phyloP scores from a whole-genome alignment of 805 yeast genomes.

The Hagleromyces aurorensis region DNA sequence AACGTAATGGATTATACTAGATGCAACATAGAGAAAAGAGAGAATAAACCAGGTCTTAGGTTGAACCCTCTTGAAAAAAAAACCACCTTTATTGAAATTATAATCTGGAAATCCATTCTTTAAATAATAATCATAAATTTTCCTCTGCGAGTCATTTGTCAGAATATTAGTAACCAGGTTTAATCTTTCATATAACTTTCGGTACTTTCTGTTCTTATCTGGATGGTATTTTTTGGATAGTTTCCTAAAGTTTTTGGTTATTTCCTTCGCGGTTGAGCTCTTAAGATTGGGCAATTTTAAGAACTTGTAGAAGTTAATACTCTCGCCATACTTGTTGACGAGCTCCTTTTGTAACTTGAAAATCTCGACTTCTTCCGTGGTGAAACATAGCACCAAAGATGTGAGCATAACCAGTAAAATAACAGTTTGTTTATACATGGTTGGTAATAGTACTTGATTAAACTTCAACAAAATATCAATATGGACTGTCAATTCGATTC shows the following conservation, averaged over 20 bases:
- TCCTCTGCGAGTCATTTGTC: constrained; percentile 49
- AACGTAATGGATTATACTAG: constrained; percentile 51
- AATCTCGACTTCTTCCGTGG: constrained; percentile 70
- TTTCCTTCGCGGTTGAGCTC: constrained; percentile 43
- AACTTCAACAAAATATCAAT: too few relatives aligned
- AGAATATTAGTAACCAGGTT: constrained; percentile 70
- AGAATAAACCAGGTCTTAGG: constrained; percentile 54
- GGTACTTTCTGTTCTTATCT: constrained; percentile 53
- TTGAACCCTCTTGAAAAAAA: constrained; percentile 56
- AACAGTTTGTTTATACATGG: too few relatives aligned
- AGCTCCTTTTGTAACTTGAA: constrained; percentile 64
- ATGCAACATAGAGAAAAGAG: constrained; percentile 41
- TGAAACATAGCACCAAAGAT: constrained; percentile 39
- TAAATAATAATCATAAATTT: constrained; percentile 78
- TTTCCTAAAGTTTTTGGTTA: constrained; percentile 60
- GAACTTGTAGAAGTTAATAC: constrained; percentile 62
- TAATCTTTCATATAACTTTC: constrained; percentile 59
- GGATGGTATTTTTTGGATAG: constrained; percentile 75
- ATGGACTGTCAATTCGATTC: too few relatives aligned
- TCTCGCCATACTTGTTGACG: constrained; percentile 51
- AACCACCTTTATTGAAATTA: constrained; percentile 51
- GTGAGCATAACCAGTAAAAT: constrained; percentile 14
- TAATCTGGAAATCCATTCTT: constrained; percentile 80
- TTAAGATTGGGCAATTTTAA: constrained; percentile 37
- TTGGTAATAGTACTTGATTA: too few relatives aligned